Percentiles rank a stretch among this genome's conserved stretches.
These are phyloP conservation scores for Jatropha multifida DNA, from an alignment of 441 rosid species.

Conservation along the genomic window DNA sequence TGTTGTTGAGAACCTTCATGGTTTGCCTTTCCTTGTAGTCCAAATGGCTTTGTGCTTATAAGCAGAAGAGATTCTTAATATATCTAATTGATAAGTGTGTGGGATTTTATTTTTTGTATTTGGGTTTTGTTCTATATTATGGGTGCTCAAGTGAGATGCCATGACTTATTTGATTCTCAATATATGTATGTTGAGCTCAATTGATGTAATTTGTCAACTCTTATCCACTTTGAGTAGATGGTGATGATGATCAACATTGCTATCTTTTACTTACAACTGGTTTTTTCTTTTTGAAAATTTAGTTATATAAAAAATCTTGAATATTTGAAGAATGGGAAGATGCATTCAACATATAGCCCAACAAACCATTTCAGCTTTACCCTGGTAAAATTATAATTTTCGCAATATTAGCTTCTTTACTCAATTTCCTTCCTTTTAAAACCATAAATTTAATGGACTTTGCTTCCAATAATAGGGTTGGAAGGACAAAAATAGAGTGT, in stretches of 20 bases:
- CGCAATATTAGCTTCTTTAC: not conserved
- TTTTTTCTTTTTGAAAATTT: not conserved
- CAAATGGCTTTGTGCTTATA: constrained; percentile 21
- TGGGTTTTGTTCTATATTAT: constrained; percentile 15
- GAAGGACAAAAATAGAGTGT: not conserved
- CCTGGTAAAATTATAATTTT: not conserved
- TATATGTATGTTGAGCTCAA: constrained; percentile 17
- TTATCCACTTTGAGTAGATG: not conserved
- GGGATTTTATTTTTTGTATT: constrained; percentile 28
- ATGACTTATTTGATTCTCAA: constrained; percentile 11
- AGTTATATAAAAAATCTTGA: not conserved
- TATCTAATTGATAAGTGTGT: constrained; percentile 25
- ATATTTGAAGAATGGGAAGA: not conserved
- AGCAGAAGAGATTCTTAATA: constrained; percentile 17
- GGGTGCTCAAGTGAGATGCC: constrained; percentile 24
- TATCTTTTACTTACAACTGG: not conserved
- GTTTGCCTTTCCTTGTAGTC: constrained; percentile 26
- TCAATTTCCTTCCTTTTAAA: not conserved
- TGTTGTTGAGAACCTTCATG: constrained; percentile 10
- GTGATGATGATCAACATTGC: not conserved
- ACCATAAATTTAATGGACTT: no score
- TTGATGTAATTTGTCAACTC: constrained; percentile 13
- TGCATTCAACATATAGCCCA: not conserved
- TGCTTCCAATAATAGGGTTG: not conserved
- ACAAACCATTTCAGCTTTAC: not conserved